Evolutionary conservation across 805 yeast species (phyloP).

Genomic region (Geotrichum ghanense): DNA sequence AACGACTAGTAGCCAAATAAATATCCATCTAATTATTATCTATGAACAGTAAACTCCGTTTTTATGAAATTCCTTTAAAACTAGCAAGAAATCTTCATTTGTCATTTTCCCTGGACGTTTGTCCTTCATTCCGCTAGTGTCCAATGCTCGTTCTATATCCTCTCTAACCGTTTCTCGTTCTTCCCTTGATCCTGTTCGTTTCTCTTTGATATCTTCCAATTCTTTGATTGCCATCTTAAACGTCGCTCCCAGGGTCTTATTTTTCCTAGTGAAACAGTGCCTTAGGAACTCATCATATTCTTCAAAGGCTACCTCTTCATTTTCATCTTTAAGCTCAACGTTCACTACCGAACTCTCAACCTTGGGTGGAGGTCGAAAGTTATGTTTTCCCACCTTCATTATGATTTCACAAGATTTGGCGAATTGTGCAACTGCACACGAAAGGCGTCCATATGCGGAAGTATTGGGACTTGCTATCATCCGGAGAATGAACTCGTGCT

Average conservation of each 20-base stretch:
- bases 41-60: not conserved
- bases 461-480: slow-evolving; percentile 96
- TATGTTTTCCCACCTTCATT: slow-evolving; percentile 95
- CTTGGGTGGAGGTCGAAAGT: slow-evolving; percentile 96
- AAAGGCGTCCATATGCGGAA: slow-evolving; percentile 76
- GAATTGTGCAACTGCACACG: slow-evolving; percentile 91
- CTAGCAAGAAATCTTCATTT: not conserved
- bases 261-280: slow-evolving; percentile 85
- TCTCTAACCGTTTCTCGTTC: not conserved
- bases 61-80: slow-evolving; percentile 3
- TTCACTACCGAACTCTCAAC: slow-evolving; percentile 95
- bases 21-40: no score
- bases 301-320: slow-evolving; percentile 85
- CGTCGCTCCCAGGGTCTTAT: slow-evolving; percentile 84
- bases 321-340: slow-evolving; percentile 80
- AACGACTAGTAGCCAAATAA: no score
- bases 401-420: slow-evolving; percentile 97
- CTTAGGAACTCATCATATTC: slow-evolving; percentile 97
- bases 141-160: not conserved
- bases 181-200: not conserved
- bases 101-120: slow-evolving; percentile 3
- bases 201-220: not conserved
- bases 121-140: not conserved
- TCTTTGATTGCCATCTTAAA: slow-evolving; percentile 39
- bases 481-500: slow-evolving; percentile 91